Conservation (phyloP, 2,329 filamentous ascomycete genomes). For the Biscogniauxia marginata region DNA sequence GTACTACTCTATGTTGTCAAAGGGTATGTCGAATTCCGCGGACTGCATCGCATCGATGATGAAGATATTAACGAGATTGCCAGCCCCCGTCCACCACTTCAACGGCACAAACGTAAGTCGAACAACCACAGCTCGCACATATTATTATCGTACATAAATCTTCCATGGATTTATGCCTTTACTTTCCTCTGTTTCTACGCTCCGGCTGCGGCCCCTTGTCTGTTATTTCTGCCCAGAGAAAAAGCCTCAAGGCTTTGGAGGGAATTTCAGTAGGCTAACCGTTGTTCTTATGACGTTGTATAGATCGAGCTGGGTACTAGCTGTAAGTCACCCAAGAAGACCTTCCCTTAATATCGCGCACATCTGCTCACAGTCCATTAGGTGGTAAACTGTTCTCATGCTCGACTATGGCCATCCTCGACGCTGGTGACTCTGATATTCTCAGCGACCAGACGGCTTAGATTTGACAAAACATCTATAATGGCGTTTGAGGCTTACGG, state of each 20-base stretch:
- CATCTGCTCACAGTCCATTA: constrained; percentile 46
- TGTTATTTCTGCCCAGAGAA: constrained; percentile 69
- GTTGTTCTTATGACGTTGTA: constrained; percentile 31
- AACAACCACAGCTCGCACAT: not conserved
- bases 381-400: constrained; percentile 97
- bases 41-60: not conserved
- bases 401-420: constrained; percentile 95
- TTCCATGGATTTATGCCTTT: not conserved
- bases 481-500: constrained; percentile 32
- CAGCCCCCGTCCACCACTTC: constrained; percentile 92
- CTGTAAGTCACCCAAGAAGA: constrained; percentile 8
- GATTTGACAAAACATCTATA: constrained; percentile 28
- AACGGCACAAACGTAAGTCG: constrained; percentile 95
- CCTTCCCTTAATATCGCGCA: not conserved
- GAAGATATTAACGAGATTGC: not conserved
- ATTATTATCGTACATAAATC: constrained; percentile 7
- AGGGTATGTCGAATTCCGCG: constrained; percentile 45
- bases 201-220: constrained; percentile 1
- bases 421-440: constrained; percentile 98
- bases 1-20: constrained; percentile 90
- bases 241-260: constrained; percentile 92
- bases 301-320: constrained; percentile 94
- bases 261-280: constrained; percentile 65
- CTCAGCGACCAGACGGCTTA: constrained; percentile 73
- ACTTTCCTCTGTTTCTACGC: constrained; percentile 2